A percentile compares a stretch with the other conserved stretches of the same genome.
Conservation (phyloP, 1,284 basidiomycete genomes). For the Ceratobasidium sp. region DNA sequence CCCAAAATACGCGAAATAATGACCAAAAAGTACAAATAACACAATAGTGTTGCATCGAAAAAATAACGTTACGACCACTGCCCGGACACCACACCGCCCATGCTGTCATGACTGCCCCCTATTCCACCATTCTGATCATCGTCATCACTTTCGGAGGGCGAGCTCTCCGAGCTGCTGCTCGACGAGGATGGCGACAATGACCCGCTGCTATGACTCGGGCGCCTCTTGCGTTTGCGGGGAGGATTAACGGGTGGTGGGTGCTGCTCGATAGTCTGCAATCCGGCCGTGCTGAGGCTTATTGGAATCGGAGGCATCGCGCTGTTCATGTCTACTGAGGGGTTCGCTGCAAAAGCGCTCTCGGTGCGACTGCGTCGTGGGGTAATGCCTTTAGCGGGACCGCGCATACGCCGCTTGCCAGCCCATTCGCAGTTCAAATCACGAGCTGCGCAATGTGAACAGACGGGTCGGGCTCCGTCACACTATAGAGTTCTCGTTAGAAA, state of each 20-base stretch:
- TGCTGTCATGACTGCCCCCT: slow-evolving; percentile 23
- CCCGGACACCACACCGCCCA: slow-evolving; percentile 11
- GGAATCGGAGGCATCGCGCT: slow-evolving; percentile 13
- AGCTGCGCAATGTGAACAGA: slow-evolving; percentile 38
- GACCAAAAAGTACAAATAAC: slow-evolving; percentile 23
- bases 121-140: slow-evolving; percentile 38
- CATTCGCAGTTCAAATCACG: slow-evolving; percentile 43
- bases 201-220: slow-evolving; percentile 33
- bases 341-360: slow-evolving; percentile 9
- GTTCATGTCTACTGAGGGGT: slow-evolving; percentile 1
- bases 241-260: background rate
- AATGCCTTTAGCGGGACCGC: slow-evolving; percentile 41
- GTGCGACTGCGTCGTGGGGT: slow-evolving; percentile 29
- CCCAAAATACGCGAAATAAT: slow-evolving; percentile 1
- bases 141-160: slow-evolving; percentile 42
- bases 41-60: background rate
- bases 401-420: slow-evolving; percentile 43
- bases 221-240: slow-evolving; percentile 35
- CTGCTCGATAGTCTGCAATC: slow-evolving; percentile 34
- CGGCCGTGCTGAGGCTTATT: slow-evolving; percentile 21
- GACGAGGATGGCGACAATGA: slow-evolving; percentile 41
- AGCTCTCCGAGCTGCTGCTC: slow-evolving; percentile 42
- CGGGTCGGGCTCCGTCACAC: slow-evolving; percentile 37
- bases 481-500: background rate
- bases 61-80: slow-evolving; percentile 43